These are phyloP conservation scores for Tuber magnatum DNA, from an alignment of 495 filamentous ascomycete species.

Conservation along the genomic window DNA sequence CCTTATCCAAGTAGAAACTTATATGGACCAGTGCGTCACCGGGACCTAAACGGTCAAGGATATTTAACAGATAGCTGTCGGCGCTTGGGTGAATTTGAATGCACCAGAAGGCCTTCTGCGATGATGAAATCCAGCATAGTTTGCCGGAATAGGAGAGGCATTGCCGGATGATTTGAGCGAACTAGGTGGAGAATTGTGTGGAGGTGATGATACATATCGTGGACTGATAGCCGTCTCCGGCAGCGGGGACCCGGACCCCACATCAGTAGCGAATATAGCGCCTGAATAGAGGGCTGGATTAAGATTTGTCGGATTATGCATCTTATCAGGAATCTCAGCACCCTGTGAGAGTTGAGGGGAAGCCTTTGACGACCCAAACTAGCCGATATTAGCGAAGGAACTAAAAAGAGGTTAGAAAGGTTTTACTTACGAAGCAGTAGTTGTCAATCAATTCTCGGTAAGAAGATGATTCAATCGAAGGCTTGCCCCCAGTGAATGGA, in stretches of 20 bases:
- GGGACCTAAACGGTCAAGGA: slow-evolving; percentile 29
- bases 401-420: slow-evolving; percentile 15
- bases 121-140: slow-evolving; percentile 40
- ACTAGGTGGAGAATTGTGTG: slow-evolving; percentile 27
- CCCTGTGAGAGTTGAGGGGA: slow-evolving; percentile 39
- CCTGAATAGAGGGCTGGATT: slow-evolving; percentile 29
- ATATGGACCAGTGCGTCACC: background rate
- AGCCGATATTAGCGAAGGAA: slow-evolving; percentile 22
- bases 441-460: slow-evolving; percentile 94
- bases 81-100: slow-evolving; percentile 37
- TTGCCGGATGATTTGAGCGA: slow-evolving; percentile 35
- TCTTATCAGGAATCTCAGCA: slow-evolving; percentile 28
- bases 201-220: slow-evolving; percentile 34
- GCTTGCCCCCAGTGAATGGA: slow-evolving; percentile 48
- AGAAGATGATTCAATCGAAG: slow-evolving; percentile 67
- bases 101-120: slow-evolving; percentile 37
- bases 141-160: slow-evolving; percentile 38
- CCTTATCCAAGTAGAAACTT: background rate
- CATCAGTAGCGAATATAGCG: slow-evolving; percentile 20
- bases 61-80: slow-evolving; percentile 40
- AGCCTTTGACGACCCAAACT: slow-evolving; percentile 50
- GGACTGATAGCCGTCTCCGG: slow-evolving; percentile 31
- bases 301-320: slow-evolving; percentile 23
- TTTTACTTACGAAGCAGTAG: slow-evolving; percentile 92
- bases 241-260: slow-evolving; percentile 21